These are phyloP conservation scores for Cordyceps tenuipes DNA, from an alignment of 2,329 filamentous ascomycete genomes.

Conservation along the genomic window DNA sequence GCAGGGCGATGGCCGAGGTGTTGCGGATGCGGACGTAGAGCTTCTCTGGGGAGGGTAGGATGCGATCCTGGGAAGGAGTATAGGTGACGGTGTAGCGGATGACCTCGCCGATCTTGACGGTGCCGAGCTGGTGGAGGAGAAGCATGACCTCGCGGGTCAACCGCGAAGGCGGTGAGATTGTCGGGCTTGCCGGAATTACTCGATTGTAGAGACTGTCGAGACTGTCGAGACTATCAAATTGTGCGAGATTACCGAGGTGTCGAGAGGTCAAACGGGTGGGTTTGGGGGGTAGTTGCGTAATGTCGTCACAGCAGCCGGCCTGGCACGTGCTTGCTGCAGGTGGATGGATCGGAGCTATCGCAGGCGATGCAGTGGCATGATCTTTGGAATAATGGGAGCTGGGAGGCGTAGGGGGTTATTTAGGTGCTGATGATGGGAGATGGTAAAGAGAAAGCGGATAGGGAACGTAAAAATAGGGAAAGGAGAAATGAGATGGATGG, in stretches of 20 bases:
- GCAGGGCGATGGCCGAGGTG: conserved; percentile 78
- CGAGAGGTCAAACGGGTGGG: not conserved
- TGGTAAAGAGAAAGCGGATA: not conserved
- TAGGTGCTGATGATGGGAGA: not conserved
- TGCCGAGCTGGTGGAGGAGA: conserved; percentile 82
- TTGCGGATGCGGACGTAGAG: conserved; percentile 88
- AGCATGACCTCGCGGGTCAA: conserved; percentile 54
- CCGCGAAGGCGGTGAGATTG: conserved; percentile 2
- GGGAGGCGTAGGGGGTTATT: not conserved
- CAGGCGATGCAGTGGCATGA: not conserved
- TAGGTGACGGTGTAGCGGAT: conserved; percentile 90
- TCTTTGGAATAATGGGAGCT: not conserved
- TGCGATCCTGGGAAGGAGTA: conserved; percentile 78
- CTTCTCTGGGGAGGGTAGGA: conserved; percentile 73
- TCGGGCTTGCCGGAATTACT: too few species aligned
- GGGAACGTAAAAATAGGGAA: not conserved
- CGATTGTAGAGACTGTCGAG: too few species aligned
- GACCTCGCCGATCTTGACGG: conserved; percentile 89
- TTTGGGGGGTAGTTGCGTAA: not conserved
- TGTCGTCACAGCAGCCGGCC: not conserved
- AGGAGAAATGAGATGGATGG: conserved; percentile 2
- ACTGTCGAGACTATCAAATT: too few species aligned
- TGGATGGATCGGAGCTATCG: not conserved
- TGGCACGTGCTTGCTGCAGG: conserved; percentile 10
- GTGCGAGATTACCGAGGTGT: not conserved